Base-by-base conservation (phyloP, 2,329 filamentous ascomycete genomes). In the Drechmeria coniospora region DNA sequence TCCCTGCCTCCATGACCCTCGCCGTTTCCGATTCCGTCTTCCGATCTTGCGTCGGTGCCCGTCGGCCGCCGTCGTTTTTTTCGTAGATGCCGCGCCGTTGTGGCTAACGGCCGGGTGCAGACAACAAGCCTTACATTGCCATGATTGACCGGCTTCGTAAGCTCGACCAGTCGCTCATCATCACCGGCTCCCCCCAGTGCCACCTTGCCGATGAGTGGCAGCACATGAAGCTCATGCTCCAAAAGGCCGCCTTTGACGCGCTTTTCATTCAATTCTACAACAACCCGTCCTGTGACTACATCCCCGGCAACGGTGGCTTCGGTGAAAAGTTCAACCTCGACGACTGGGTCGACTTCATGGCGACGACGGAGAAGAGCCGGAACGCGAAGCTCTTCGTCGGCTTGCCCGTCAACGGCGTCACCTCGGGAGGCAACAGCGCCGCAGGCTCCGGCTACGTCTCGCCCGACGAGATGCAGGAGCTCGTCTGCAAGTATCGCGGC, bases 211-310 rank as follows among this genome's bases (percentile, higher is more conserved):
- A 37, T 4, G 6, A 25, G 2, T 46, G 36, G 25, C 50, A 49
- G 27, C 38, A 47, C 29, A 46, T 57, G 42, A 43, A 48, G 29
- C 42, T 47, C 5, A 42, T 60, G 35, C 54, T 63, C 21, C 44
- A 52, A 8, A 40, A 53, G 29, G 47, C 52, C 23, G 42, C 51
- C 25, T 57, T 65, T 34, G 54, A 59, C 15, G 48, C 53, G 9
- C 43, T 59, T 22, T 62, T 58, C 40, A 42, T 65, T 27, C 60
- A 63, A 45, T 65, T 63, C 43, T 64, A 61, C 47, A 62, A 63
- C 49, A 63, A 63, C 41, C 37, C 39, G 1, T 35, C 26, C 13
- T 62, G 57, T 37, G 50, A 56, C 25, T 43, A 47, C 15, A n/a
- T n/a, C n/a, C n/a, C n/a, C n/a, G n/a, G n/a, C n/a, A n/a, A n/a